These are phyloP conservation scores for Nicotiana tomentosiformis DNA, from an alignment of 257 asterid genomes.

Conservation along the genomic window DNA sequence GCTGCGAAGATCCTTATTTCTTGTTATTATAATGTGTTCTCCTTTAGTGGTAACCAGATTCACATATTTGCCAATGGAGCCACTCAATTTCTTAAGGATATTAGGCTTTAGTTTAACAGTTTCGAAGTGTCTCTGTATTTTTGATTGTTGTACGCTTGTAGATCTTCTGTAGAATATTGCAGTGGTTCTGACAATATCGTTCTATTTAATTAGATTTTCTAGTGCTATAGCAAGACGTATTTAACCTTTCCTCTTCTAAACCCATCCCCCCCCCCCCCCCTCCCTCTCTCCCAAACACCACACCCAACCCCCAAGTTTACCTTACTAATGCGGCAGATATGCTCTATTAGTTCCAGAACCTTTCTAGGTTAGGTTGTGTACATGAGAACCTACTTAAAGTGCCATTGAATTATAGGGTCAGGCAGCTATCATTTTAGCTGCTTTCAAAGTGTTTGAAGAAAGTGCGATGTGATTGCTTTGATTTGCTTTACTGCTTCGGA, in stretches of 20 bases:
- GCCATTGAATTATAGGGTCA: not conserved
- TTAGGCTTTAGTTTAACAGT: not conserved
- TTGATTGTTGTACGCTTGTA: not conserved
- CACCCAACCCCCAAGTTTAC: not conserved
- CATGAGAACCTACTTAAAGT: not conserved
- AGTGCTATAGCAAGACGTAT: not conserved
- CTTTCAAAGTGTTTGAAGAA: not conserved
- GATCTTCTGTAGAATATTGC: not conserved
- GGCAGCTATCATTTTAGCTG: not conserved
- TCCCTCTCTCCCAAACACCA: too few species aligned
- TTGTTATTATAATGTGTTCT: not conserved
- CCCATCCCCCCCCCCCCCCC: too few species aligned
- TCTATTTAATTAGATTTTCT: not conserved
- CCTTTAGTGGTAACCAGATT: not conserved
- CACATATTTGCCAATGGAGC: not conserved
- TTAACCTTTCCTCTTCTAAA: not conserved
- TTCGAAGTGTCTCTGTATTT: not conserved
- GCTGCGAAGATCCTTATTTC: not conserved
- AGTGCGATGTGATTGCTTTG: not conserved
- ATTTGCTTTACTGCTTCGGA: not conserved
- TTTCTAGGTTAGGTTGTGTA: not conserved
- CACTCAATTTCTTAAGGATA: not conserved
- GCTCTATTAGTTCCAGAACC: not conserved
- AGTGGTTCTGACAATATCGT: not conserved
- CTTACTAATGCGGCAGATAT: not conserved